Conservation (phyloP, 306 rosid genomes). For the Purshia tridentata region DNA sequence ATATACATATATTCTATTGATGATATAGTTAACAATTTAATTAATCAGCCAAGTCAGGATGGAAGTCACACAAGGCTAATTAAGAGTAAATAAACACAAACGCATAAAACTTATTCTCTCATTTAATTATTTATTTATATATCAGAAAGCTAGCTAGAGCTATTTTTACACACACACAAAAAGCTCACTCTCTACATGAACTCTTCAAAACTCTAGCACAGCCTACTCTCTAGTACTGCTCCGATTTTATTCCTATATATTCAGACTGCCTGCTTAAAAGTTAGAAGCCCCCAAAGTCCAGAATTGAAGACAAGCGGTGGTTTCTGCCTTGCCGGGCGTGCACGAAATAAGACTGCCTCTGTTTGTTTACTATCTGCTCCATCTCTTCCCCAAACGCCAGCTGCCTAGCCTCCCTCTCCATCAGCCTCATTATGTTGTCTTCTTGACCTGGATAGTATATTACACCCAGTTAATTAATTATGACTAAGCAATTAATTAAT, state of each 20-base stretch:
- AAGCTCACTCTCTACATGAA: constrained; percentile 13
- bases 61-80: no score
- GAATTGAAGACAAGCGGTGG: constrained; percentile 18
- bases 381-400: constrained; percentile 30
- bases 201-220: constrained; percentile 10
- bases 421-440: constrained; percentile 15
- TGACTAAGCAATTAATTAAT: background rate
- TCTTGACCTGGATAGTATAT: constrained; percentile 15
- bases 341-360: constrained; percentile 26
- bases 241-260: background rate
- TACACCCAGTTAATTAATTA: background rate
- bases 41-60: no score
- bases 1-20: no score
- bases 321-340: constrained; percentile 4
- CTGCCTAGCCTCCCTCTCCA: constrained; percentile 35
- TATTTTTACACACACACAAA: background rate
- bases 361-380: constrained; percentile 29
- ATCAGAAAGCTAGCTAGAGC: constrained; percentile 2
- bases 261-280: background rate
- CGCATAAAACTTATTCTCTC: no score
- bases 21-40: no score
- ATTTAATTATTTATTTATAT: background rate
- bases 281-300: constrained; percentile 2
- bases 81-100: no score
- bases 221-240: background rate